Evolutionary conservation across 1,284 basidiomycete species (phyloP), one percentile per base, ranked within the genome.

Genomic region (Acaromyces ingoldii): DNA sequence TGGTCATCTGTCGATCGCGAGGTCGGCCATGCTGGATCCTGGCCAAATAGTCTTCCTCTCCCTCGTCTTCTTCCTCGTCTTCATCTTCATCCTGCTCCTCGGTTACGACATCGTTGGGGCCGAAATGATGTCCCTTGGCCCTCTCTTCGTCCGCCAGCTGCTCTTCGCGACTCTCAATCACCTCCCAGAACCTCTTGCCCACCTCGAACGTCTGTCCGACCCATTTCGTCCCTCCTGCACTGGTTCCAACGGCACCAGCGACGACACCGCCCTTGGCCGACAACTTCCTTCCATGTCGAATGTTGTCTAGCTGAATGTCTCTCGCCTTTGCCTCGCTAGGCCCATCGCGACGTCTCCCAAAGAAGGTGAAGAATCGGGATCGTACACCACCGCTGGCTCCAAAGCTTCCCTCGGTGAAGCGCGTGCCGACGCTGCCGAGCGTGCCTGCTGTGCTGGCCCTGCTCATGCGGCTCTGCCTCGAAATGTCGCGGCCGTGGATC

Each of bases 161-260:
- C 13, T 48, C 54, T 5, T 53, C 50, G 4, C 60, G 58, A n/a
- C 48, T 37, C n/a, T 61, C 51, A 29, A 67, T 40, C 22, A 69
- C 58, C 41, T 68, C 60, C 52, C 55, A 62, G 30, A 74, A 69
- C 33, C 62, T 51, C 28, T 55, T 40, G 19, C 72, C 72, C 7
- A 74, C 53, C 45, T 67, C 57, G 41, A 72, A 75, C 39, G 63
- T 67, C 25, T 56, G 46, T 7, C 72, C 72, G 11, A 72, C 62
- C 69, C 68, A 71, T 25, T 69, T 69, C 5, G 68, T 67, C 15
- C 68, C 68, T 2, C 68, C 68, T n/a, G 54, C 50, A 46, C 67
- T 69, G 17, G 67, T 70, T n/a, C 68, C 68, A 2, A 71, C 58
- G 1, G 51, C 45, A 30, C 67, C 67, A 1, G 63, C 57, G 6